phyloP scores from a whole-genome alignment of 1,139 yeast species.

The Yamadazyma atlantica region DNA sequence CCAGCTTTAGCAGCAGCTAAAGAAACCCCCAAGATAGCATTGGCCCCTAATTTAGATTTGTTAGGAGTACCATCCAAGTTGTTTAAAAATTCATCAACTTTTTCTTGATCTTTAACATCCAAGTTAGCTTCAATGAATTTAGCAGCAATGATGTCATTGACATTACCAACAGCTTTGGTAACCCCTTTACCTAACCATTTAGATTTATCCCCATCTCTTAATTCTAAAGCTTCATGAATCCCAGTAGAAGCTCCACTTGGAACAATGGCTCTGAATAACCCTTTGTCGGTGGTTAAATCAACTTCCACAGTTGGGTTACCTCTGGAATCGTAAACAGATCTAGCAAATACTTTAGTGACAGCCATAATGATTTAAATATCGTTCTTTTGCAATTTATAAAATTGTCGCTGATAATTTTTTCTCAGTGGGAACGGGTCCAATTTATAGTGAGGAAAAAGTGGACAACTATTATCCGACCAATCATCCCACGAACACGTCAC shows the following conservation, averaged over 20 bases:
- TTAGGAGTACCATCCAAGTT: constrained; percentile 88
- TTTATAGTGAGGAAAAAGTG: constrained; percentile 2
- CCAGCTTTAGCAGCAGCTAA: constrained; percentile 93
- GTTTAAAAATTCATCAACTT: constrained; percentile 76
- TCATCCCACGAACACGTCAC: not conserved
- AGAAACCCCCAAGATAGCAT: constrained; percentile 93
- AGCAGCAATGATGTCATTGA: constrained; percentile 86
- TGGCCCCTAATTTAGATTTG: constrained; percentile 94
- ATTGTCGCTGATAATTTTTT: no score
- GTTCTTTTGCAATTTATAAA: no score
- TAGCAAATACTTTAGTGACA: constrained; percentile 68
- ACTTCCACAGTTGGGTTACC: constrained; percentile 99
- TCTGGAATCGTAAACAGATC: constrained; percentile 96
- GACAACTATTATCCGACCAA: constrained; percentile 8
- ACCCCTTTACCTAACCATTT: constrained; percentile 98
- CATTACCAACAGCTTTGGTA: constrained; percentile 86
- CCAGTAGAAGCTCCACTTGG: constrained; percentile 98
- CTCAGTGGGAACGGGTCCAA: not conserved
- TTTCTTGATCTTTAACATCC: constrained; percentile 75
- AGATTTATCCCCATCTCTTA: constrained; percentile 91
- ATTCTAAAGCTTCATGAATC: constrained; percentile 90
- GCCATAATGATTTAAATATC: constrained; percentile 24
- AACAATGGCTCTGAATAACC: constrained; percentile 87
- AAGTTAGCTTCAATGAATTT: constrained; percentile 73
- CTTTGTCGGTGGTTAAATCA: constrained; percentile 81